These are phyloP conservation scores for Nigrospora osmanthi DNA, from an alignment of 2,329 filamentous ascomycete species.

Conservation along the genomic window DNA sequence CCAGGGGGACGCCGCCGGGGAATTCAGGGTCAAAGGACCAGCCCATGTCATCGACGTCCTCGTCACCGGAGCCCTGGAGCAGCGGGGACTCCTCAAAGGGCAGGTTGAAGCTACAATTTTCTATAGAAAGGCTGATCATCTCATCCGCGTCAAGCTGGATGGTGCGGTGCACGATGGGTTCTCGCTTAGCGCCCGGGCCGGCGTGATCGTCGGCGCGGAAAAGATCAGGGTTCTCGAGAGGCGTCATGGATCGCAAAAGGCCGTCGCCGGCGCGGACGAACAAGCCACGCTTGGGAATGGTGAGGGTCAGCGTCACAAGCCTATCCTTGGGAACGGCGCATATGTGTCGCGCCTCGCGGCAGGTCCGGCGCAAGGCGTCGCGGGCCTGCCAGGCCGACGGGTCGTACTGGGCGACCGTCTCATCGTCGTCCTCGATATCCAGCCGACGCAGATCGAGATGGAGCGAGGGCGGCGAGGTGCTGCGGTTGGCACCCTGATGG, in stretches of 20 bases:
- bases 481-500: constrained; percentile 16
- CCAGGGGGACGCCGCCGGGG: constrained; percentile 7
- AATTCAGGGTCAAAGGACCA: constrained; percentile 22
- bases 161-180: constrained; percentile 12
- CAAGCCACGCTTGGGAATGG: constrained; percentile 17
- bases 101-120: constrained; percentile 25
- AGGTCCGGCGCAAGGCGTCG: constrained; percentile 11
- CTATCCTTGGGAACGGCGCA: constrained; percentile 12
- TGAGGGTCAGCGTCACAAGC: constrained; percentile 12
- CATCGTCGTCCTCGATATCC: constrained; percentile 16
- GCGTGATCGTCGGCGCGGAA: background rate
- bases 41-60: constrained; percentile 6
- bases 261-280: constrained; percentile 19
- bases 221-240: background rate
- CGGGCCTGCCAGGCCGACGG: constrained; percentile 21
- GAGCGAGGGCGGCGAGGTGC: constrained; percentile 17
- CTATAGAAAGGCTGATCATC: constrained; percentile 17
- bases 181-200: background rate
- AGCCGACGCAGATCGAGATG: constrained; percentile 22
- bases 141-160: constrained; percentile 16
- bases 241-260: constrained; percentile 12
- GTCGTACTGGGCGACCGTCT: constrained; percentile 17
- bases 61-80: constrained; percentile 3
- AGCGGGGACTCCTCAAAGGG: constrained; percentile 14
- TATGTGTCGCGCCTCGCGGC: constrained; percentile 17